Conservation (phyloP, 2,329 filamentous ascomycete genomes). For the Beauveria scarabaeidicola region DNA sequence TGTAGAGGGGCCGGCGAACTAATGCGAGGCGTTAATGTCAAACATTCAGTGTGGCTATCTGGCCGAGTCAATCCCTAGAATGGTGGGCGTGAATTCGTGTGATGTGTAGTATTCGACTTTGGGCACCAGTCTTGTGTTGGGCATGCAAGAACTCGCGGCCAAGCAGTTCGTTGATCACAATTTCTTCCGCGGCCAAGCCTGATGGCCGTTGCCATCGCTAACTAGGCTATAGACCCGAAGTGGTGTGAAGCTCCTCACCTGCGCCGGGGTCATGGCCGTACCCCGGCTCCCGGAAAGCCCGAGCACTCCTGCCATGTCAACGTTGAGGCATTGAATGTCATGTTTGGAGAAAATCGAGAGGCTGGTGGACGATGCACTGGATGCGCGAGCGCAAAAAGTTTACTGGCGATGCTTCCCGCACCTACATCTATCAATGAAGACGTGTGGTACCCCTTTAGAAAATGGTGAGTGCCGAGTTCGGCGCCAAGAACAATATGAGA, state of each 20-base stretch:
- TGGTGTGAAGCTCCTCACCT: conserved; percentile 2
- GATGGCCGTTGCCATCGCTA: not conserved
- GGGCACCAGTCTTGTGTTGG: not conserved
- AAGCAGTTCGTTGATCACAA: conserved; percentile 7
- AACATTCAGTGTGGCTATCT: conserved; percentile 10
- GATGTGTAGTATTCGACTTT: not conserved
- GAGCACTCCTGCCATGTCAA: not conserved
- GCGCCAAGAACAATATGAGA: not conserved
- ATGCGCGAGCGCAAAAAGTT: not conserved
- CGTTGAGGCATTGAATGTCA: not conserved
- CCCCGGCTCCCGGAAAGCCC: not conserved
- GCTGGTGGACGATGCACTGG: not conserved
- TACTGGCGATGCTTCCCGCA: not conserved
- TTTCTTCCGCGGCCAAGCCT: conserved; percentile 4
- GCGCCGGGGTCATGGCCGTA: not conserved
- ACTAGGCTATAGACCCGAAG: not conserved
- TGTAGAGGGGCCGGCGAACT: not conserved
- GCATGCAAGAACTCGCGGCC: not conserved
- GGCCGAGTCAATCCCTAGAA: not conserved
- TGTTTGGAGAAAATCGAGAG: not conserved
- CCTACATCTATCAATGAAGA: not conserved
- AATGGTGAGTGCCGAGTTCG: not conserved
- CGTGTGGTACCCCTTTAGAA: not conserved
- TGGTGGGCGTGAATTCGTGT: not conserved
- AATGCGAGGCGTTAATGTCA: conserved; percentile 11